A percentile compares a stretch with the other conserved stretches of the same genome.
Conservation (phyloP, 2,329 filamentous ascomycete genomes). For the Helicocarpus griseus region DNA sequence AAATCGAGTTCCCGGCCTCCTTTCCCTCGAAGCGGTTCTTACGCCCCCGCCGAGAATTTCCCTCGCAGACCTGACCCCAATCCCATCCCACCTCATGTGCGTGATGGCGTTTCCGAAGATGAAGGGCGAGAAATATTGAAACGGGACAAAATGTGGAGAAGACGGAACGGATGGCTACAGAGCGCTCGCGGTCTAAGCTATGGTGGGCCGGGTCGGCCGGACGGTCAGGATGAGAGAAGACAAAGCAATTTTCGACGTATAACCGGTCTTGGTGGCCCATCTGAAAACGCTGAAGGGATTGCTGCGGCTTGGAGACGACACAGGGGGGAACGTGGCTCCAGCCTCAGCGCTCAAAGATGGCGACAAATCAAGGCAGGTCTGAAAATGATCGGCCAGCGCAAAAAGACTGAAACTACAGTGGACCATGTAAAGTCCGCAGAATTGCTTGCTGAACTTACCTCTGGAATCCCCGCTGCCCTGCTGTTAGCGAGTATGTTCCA, state of each 20-base stretch:
- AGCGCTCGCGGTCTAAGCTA: constrained; percentile 37
- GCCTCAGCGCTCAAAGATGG: constrained; percentile 73
- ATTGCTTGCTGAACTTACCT: constrained; percentile 86
- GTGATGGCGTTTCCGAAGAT: constrained; percentile 63
- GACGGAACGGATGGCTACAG: constrained; percentile 50
- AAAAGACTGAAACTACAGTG: constrained; percentile 72
- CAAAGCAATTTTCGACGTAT: constrained; percentile 56
- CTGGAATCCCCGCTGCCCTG: constrained; percentile 82
- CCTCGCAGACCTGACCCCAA: constrained; percentile 58
- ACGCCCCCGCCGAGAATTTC: constrained; percentile 36
- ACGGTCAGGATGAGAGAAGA: constrained; percentile 46
- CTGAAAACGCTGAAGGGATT: constrained; percentile 54
- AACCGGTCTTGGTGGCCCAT: constrained; percentile 53
- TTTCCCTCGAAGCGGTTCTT: constrained; percentile 38
- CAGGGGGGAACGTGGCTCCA: constrained; percentile 56
- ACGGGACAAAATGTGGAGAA: constrained; percentile 47
- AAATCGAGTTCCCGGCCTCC: constrained; percentile 33
- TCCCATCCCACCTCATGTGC: constrained; percentile 45
- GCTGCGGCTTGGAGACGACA: constrained; percentile 45
- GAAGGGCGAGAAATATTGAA: constrained; percentile 58
- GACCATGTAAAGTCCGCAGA: constrained; percentile 95
- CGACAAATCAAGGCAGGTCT: constrained; percentile 84
- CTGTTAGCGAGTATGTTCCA: constrained; percentile 98
- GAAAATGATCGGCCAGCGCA: constrained; percentile 64
- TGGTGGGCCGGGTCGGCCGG: constrained; percentile 34